Conservation (phyloP, 139 green algal genomes). For the Chlamydomonas sp. region DNA sequence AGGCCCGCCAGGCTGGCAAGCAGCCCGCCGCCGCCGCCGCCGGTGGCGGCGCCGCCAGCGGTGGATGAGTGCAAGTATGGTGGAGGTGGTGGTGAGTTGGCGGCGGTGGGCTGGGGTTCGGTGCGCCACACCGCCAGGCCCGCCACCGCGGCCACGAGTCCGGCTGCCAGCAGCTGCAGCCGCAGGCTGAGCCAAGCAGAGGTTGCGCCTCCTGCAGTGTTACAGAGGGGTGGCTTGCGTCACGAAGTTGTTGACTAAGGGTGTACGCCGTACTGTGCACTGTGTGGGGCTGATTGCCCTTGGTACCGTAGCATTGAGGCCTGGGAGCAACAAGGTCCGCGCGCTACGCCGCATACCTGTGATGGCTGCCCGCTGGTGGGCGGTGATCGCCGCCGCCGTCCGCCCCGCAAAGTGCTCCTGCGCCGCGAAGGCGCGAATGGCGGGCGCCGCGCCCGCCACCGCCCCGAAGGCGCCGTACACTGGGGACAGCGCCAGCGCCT, state of each 20-base stretch:
- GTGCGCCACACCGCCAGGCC: slow-evolving; percentile 52
- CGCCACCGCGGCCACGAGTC: slow-evolving; percentile 68
- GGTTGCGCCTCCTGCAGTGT: slow-evolving; percentile 35
- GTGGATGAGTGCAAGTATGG: not conserved
- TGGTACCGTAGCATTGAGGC: not conserved
- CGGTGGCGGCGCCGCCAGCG: not conserved
- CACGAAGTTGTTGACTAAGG: not conserved
- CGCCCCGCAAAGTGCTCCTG: slow-evolving; percentile 53
- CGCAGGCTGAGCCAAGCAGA: slow-evolving; percentile 79
- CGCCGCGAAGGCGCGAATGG: slow-evolving; percentile 65
- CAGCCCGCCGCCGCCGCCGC: not conserved
- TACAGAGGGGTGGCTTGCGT: not conserved
- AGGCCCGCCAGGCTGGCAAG: slow-evolving; percentile 73
- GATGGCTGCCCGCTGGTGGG: slow-evolving; percentile 58
- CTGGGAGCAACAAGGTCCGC: not conserved
- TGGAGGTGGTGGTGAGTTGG: slow-evolving; percentile 7
- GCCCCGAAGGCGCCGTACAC: slow-evolving; percentile 78
- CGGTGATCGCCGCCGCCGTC: slow-evolving; percentile 38
- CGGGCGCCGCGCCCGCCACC: slow-evolving; percentile 48
- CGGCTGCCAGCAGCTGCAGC: slow-evolving; percentile 84
- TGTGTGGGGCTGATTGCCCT: no score
- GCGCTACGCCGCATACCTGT: slow-evolving; percentile 27
- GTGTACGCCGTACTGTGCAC: no score
- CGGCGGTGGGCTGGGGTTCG: not conserved
- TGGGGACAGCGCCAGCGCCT: slow-evolving; percentile 69